Conservation (phyloP, 2,329 filamentous ascomycete genomes). For the Penicillium oxalicum region DNA sequence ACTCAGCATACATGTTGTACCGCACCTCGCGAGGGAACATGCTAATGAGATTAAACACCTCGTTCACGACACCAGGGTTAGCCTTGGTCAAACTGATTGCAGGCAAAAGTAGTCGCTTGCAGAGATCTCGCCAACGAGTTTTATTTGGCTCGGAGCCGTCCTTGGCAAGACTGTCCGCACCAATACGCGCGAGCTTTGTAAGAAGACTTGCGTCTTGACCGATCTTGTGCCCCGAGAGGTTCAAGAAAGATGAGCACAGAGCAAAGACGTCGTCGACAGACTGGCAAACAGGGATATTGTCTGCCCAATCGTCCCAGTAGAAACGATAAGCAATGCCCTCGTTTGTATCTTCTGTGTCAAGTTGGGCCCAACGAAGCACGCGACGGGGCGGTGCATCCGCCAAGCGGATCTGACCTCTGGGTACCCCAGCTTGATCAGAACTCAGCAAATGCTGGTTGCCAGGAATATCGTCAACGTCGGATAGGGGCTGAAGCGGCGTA, state of each 20-base stretch:
- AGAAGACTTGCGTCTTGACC: slow-evolving; percentile 74
- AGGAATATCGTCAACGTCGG: slow-evolving; percentile 36
- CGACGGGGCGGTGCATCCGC: slow-evolving; percentile 57
- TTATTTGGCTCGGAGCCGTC: slow-evolving; percentile 66
- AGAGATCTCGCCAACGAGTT: slow-evolving; percentile 75
- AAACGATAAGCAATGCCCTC: slow-evolving; percentile 77
- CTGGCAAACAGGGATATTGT: slow-evolving; percentile 88
- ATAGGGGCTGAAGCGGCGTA: slow-evolving; percentile 45
- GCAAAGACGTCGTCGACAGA: slow-evolving; percentile 85
- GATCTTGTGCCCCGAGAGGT: slow-evolving; percentile 80
- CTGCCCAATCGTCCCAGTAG: slow-evolving; percentile 96
- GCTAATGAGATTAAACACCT: slow-evolving; percentile 77
- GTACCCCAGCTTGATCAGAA: slow-evolving; percentile 60
- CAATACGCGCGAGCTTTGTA: slow-evolving; percentile 79
- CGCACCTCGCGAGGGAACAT: slow-evolving; percentile 69
- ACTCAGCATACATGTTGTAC: slow-evolving; percentile 88
- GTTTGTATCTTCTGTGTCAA: slow-evolving; percentile 68
- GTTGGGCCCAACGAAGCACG: slow-evolving; percentile 73
- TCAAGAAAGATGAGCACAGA: slow-evolving; percentile 76
- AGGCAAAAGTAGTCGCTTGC: slow-evolving; percentile 78
- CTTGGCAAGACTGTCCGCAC: slow-evolving; percentile 63
- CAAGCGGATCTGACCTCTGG: slow-evolving; percentile 64
- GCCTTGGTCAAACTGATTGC: slow-evolving; percentile 78
- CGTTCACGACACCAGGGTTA: slow-evolving; percentile 78
- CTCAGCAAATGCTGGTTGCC: slow-evolving; percentile 49